Conservation (phyloP, 495 filamentous ascomycete species). For the Patellaria atrata region DNA sequence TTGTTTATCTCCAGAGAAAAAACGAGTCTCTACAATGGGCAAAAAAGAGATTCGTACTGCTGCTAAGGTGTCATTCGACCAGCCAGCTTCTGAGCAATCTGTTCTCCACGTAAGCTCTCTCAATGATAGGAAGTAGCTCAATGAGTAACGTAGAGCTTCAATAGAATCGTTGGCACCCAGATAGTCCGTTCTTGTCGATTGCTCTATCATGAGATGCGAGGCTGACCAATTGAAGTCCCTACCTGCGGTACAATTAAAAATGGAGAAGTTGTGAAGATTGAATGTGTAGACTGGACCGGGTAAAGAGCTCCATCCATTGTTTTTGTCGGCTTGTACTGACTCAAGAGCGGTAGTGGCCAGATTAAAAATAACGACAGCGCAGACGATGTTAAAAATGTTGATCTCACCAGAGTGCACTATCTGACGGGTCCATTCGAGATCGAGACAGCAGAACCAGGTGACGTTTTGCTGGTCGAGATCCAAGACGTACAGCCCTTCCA, state of each 20-base stretch:
- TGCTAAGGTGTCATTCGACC: conserved; percentile 62
- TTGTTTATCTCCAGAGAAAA: too few species aligned
- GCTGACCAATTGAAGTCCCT: conserved; percentile 43
- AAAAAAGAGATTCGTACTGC: conserved; percentile 49
- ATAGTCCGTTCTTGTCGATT: conserved; percentile 41
- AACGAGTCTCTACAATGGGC: conserved; percentile 21
- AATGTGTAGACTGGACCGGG: conserved; percentile 76
- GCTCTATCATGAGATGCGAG: neutral
- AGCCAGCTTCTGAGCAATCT: conserved; percentile 58
- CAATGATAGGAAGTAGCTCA: too few species aligned
- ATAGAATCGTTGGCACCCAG: conserved; percentile 91
- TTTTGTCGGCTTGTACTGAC: neutral
- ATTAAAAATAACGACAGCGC: conserved; percentile 82
- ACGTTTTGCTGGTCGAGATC: conserved; percentile 80
- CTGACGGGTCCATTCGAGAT: conserved; percentile 86
- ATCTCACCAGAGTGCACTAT: conserved; percentile 75
- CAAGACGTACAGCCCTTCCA: conserved; percentile 90
- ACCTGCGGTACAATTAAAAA: conserved; percentile 60
- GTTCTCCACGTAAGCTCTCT: conserved; percentile 53
- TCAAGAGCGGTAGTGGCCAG: conserved; percentile 38
- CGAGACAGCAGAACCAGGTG: conserved; percentile 72
- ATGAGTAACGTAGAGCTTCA: conserved; percentile 1
- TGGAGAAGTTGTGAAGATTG: conserved; percentile 84
- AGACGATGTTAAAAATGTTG: conserved; percentile 75
- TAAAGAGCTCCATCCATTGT: too few species aligned